Evolutionary conservation across 306 rosid species (phyloP), one percentile per base, ranked within the genome.

Genomic region (Prunus dulcis): DNA sequence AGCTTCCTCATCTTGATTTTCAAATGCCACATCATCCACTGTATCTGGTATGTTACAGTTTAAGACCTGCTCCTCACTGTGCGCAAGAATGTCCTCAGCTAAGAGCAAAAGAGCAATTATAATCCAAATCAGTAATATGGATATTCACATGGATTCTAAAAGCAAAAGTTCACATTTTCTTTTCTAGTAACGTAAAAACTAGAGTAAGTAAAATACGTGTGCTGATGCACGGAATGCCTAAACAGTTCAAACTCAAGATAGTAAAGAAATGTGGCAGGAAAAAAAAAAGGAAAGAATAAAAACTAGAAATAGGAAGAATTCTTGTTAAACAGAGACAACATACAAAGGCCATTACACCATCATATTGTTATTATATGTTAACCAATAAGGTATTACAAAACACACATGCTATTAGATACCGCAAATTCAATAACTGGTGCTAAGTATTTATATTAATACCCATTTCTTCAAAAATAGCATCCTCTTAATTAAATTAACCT

Each of bases 1-100:
- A 50, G 80, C 76, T 72, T 81, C 82, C 74, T 81, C 79, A 4
- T 76, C 87, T 43, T 76, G 80, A 70, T 67, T 83, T 60, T 75
- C 84, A 79, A 18, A 74, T 53, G 50, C 76, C 41, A 17, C 78
- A 69, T 18, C 32, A 64, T 83, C 80, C 76, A 79, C 77, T 11
- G 58, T 72, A 69, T 82, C 84, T 11, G 64, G 84, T 66, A 77
- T 47, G 63, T 61, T 57, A 72, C 86, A 75, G 57, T 52, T 74
- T 64, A 73, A 50, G 69, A 82, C 51, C 78, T 68, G 83, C 77
- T 68, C 88, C 82, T 71, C 87, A 30, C 20, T 25, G 68, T 67
- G 69, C 55, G 71, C 60, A 20, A 30, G 12, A 58, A 63, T 71
- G 78, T 77, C 82, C 67, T 55, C 73, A 47, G 64, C 87, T 74